These are phyloP conservation scores for Endoconidiophora polonica DNA, from an alignment of 2,329 filamentous ascomycete genomes.

Conservation along the genomic window DNA sequence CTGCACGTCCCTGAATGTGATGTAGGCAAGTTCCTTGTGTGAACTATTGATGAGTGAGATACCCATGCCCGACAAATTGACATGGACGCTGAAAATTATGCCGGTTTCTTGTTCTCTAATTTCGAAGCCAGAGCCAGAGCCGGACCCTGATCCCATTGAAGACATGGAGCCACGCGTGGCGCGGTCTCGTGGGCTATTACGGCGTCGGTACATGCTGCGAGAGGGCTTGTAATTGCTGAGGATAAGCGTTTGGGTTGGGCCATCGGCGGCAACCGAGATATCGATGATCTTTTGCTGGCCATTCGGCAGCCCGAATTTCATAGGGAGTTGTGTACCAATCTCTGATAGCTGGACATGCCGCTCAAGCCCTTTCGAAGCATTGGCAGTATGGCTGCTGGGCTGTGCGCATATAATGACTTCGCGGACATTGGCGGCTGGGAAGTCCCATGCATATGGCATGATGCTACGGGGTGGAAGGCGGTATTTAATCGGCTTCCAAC, in stretches of 20 bases:
- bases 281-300: constrained; percentile 79
- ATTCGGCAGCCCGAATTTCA: constrained; percentile 61
- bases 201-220: constrained; percentile 60
- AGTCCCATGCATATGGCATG: constrained; percentile 99
- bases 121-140: constrained; percentile 50
- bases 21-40: constrained; percentile 77
- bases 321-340: constrained; percentile 87
- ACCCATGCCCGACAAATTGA: constrained; percentile 78
- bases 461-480: constrained; percentile 85
- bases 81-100: constrained; percentile 73
- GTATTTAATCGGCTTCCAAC: constrained; percentile 86
- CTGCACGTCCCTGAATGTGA: constrained; percentile 83
- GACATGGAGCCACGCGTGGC: background rate
- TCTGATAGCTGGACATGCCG: constrained; percentile 88
- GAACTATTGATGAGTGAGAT: constrained; percentile 88
- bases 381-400: constrained; percentile 13
- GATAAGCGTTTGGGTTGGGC: constrained; percentile 86
- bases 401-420: constrained; percentile 72
- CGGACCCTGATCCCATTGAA: constrained; percentile 1
- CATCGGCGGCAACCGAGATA: constrained; percentile 87
- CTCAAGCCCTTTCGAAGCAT: constrained; percentile 39
- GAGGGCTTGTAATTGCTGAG: constrained; percentile 86
- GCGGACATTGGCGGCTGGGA: constrained; percentile 90
- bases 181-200: constrained; percentile 6
- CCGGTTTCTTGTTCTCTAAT: constrained; percentile 83